Percentiles rank a stretch among this genome's conserved stretches.
These are phyloP conservation scores for Fusarium virguliforme DNA, from an alignment of 2,329 filamentous ascomycete species.

Conservation along the genomic window DNA sequence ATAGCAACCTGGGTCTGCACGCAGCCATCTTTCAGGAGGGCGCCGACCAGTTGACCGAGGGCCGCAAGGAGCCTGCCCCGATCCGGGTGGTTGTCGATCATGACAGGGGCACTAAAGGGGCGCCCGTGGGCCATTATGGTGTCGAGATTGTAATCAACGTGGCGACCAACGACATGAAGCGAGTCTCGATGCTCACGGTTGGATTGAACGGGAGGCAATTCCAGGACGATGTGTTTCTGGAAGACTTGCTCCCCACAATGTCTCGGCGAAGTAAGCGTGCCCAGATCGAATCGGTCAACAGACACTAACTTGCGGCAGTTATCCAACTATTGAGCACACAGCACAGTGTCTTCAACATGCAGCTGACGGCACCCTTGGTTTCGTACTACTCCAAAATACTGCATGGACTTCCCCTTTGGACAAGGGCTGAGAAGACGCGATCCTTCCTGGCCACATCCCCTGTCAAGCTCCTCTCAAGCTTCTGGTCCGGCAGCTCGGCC, in stretches of 20 bases:
- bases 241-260: conserved; percentile 82
- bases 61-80: conserved; percentile 77
- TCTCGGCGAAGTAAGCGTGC: conserved; percentile 77
- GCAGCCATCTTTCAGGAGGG: conserved; percentile 82
- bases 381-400: conserved; percentile 85
- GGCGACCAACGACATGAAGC: conserved; percentile 66
- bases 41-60: conserved; percentile 73
- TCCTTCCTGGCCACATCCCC: conserved; percentile 87
- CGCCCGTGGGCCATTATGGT: conserved; percentile 77
- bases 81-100: conserved; percentile 83
- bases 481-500: conserved; percentile 76
- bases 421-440: conserved; percentile 75
- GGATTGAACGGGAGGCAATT: conserved; percentile 81
- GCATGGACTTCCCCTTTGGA: conserved; percentile 76
- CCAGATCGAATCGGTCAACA: not conserved
- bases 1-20: conserved; percentile 72
- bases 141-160: conserved; percentile 81
- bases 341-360: conserved; percentile 76
- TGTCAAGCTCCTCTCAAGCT: conserved; percentile 89
- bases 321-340: conserved; percentile 81
- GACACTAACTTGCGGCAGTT: conserved; percentile 67
- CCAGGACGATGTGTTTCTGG: conserved; percentile 79
- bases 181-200: conserved; percentile 66
- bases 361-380: conserved; percentile 78
- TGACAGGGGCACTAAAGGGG: conserved; percentile 76